A percentile compares a stretch with the other conserved stretches of the same genome.
Evolutionary conservation across 768 basidiomycete genomes (phyloP).

Genomic region (Sporobolomyces roseus): DNA sequence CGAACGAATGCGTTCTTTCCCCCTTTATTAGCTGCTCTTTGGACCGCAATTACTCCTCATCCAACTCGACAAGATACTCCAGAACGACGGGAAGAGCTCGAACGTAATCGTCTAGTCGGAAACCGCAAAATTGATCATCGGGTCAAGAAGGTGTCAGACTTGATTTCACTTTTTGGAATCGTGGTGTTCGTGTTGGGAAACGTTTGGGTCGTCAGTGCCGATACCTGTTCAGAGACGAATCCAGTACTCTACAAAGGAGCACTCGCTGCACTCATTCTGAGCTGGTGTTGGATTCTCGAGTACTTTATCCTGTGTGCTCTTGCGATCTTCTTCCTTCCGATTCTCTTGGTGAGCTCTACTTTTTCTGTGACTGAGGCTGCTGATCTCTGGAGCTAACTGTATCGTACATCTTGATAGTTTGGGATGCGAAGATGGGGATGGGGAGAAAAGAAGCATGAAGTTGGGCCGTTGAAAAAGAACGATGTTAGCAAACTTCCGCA

Average conservation of each 20-base stretch:
- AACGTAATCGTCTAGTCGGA: slow-evolving; percentile 11
- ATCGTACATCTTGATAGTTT: slow-evolving; percentile 7
- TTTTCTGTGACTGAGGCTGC: too few relatives aligned
- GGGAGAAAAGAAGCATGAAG: slow-evolving; percentile 40
- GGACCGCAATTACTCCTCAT: slow-evolving; percentile 5
- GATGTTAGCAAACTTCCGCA: slow-evolving; percentile 39
- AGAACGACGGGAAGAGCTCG: slow-evolving; percentile 5
- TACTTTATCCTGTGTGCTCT: slow-evolving; percentile 41
- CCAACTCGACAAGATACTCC: background rate
- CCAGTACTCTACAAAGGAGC: slow-evolving; percentile 36
- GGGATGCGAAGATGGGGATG: slow-evolving; percentile 37
- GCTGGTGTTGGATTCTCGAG: slow-evolving; percentile 39
- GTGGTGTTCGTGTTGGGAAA: slow-evolving; percentile 36
- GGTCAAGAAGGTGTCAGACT: slow-evolving; percentile 12
- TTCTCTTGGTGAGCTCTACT: slow-evolving; percentile 15
- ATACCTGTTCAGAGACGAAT: slow-evolving; percentile 2
- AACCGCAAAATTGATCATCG: background rate
- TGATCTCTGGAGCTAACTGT: too few relatives aligned
- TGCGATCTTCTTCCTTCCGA: slow-evolving; percentile 43
- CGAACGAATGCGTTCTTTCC: background rate
- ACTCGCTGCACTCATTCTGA: slow-evolving; percentile 35
- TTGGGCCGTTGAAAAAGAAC: slow-evolving; percentile 40
- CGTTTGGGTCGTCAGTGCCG: slow-evolving; percentile 29
- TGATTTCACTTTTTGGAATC: slow-evolving; percentile 16
- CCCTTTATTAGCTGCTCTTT: slow-evolving; percentile 5